A percentile compares a stretch with the other conserved stretches of the same genome.
These are phyloP conservation scores for Ascomycota sp. DNA, from an alignment of 2,329 filamentous ascomycete genomes.

Conservation along the genomic window DNA sequence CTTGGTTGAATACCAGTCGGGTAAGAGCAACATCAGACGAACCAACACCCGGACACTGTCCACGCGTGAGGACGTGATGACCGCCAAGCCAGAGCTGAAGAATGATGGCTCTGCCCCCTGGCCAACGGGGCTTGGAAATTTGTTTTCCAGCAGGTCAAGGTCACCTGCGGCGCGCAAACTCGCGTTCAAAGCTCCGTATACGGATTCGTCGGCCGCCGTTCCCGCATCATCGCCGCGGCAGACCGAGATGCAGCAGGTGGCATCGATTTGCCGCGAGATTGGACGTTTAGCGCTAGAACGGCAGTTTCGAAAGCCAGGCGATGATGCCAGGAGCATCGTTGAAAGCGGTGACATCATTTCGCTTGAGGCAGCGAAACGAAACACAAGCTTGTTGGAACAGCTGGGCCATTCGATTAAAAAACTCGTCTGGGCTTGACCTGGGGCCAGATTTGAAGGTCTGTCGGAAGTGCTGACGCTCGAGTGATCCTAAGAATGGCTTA, in stretches of 20 bases:
- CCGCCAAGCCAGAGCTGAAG: constrained; percentile 6
- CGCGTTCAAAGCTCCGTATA: constrained; percentile 33
- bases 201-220: constrained; percentile 30
- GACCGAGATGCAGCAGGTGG: constrained; percentile 32
- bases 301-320: constrained; percentile 18
- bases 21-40: constrained; percentile 46
- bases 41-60: constrained; percentile 71
- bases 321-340: constrained; percentile 23
- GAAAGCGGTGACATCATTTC: constrained; percentile 54
- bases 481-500: too few species aligned
- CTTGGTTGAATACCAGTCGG: constrained; percentile 52
- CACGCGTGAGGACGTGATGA: constrained; percentile 17
- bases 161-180: constrained; percentile 17
- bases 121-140: constrained; percentile 16
- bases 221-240: constrained; percentile 23
- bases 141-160: constrained; percentile 18
- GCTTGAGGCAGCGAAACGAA: constrained; percentile 62
- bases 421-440: constrained; percentile 51
- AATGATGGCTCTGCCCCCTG: constrained; percentile 6
- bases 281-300: constrained; percentile 37
- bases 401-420: constrained; percentile 80
- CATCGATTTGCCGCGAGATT: constrained; percentile 53
- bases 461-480: too few species aligned
- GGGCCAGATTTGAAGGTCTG: not conserved
- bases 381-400: constrained; percentile 68